These are phyloP conservation scores for Laguncularia racemosa DNA, from an alignment of 345 rosid genomes.

Conservation along the genomic window DNA sequence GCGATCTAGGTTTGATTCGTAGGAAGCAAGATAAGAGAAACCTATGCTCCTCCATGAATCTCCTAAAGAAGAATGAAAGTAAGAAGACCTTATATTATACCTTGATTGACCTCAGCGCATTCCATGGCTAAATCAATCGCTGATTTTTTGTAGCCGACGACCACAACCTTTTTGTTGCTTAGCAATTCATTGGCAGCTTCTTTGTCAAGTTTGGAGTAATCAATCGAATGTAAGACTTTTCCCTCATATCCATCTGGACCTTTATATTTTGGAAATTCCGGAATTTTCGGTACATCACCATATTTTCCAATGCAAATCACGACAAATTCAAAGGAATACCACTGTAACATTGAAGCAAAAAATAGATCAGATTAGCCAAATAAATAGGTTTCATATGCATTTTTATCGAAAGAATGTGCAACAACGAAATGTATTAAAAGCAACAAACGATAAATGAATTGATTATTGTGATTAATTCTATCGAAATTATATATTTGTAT, in stretches of 20 bases:
- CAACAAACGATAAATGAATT: too few relatives aligned
- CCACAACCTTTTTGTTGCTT: slow-evolving; percentile 52
- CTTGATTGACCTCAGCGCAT: slow-evolving; percentile 82
- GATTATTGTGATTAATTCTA: too few relatives aligned
- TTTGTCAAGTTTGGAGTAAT: slow-evolving; percentile 77
- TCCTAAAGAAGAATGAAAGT: too few relatives aligned
- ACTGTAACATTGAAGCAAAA: slow-evolving; percentile 25
- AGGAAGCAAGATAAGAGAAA: too few relatives aligned
- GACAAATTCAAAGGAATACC: slow-evolving; percentile 69
- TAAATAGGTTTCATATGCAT: too few relatives aligned
- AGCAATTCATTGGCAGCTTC: slow-evolving; percentile 52
- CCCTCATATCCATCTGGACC: slow-evolving; percentile 71
- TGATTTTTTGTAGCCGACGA: slow-evolving; percentile 82
- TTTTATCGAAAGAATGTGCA: too few relatives aligned
- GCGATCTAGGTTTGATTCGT: too few relatives aligned
- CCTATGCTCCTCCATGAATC: too few relatives aligned
- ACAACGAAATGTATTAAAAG: too few relatives aligned
- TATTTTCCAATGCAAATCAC: slow-evolving; percentile 74
- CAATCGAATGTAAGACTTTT: slow-evolving; percentile 59
- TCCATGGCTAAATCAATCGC: slow-evolving; percentile 90
- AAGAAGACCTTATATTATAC: slow-evolving; percentile 20
- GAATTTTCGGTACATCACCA: slow-evolving; percentile 66
- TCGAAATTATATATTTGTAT: too few relatives aligned
- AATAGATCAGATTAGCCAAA: too few relatives aligned
- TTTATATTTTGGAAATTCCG: slow-evolving; percentile 39